phyloP scores from a whole-genome alignment of 1,284 basidiomycete genomes.

The Apiotrichum laibachii region DNA sequence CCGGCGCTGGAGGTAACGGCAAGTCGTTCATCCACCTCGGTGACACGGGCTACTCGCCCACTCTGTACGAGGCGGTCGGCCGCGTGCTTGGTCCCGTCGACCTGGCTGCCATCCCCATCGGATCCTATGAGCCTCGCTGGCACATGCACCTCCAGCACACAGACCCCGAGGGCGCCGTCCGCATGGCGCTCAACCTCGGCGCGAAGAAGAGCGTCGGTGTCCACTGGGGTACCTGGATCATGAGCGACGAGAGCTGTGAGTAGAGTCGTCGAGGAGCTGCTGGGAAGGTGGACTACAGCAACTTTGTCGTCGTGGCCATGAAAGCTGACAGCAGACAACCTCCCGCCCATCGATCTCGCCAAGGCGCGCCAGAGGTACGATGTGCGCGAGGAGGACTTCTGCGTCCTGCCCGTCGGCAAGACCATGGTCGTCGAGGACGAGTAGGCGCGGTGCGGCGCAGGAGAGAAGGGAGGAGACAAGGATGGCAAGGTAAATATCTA shows the following conservation, averaged over 20 bases:
- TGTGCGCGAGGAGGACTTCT: conserved; percentile 35
- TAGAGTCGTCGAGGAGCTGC: no score
- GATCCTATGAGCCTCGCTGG: conserved; percentile 52
- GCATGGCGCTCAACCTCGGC: conserved; percentile 47
- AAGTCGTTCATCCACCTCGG: conserved; percentile 53
- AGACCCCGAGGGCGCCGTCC: conserved; percentile 51
- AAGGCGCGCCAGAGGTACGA: conserved; percentile 37
- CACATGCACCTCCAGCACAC: conserved; percentile 52
- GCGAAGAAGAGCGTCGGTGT: conserved; percentile 48
- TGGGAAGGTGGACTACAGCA: no score
- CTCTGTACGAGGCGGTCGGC: conserved; percentile 51
- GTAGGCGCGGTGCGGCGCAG: background rate
- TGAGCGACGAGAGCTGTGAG: conserved; percentile 52
- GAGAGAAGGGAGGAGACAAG: background rate
- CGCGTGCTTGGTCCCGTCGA: conserved; percentile 52
- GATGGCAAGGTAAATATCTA: background rate
- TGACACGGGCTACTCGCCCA: conserved; percentile 52
- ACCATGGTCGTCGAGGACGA: conserved; percentile 40
- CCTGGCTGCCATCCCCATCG: conserved; percentile 54
- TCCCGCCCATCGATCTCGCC: conserved; percentile 42
- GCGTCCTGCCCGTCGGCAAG: conserved; percentile 38
- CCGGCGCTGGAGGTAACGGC: conserved; percentile 24
- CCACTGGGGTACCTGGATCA: conserved; percentile 55
- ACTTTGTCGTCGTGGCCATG: no score
- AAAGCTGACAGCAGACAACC: conserved; percentile 32